Conservation (phyloP, 192 early-diverging fungal species). For the Borealophlyctis nickersoniae region DNA sequence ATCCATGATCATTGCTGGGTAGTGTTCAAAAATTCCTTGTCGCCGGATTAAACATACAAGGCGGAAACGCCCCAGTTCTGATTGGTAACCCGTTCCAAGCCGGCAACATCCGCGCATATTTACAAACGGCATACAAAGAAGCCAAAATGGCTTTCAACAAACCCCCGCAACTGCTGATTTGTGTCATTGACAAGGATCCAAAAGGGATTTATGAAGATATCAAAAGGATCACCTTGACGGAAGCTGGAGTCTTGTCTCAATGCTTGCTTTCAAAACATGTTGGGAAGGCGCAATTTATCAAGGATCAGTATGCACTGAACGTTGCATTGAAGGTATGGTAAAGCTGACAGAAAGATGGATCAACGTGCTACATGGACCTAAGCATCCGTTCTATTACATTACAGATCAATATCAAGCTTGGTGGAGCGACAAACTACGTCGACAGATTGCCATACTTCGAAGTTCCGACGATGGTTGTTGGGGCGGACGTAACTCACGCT, state of each 20-base stretch:
- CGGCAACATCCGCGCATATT: conserved; percentile 52
- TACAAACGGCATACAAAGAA: conserved; percentile 36
- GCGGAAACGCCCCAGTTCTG: conserved; percentile 10
- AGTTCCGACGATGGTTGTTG: conserved; percentile 69
- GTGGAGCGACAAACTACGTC: conserved; percentile 47
- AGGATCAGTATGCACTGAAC: conserved; percentile 80
- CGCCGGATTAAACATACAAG: conserved; percentile 5
- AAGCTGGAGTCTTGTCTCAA: conserved; percentile 79
- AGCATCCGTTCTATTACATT: neutral
- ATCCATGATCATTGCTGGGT: too few relatives aligned
- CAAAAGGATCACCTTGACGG: conserved; percentile 77
- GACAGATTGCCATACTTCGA: conserved; percentile 25
- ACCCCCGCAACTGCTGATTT: conserved; percentile 64
- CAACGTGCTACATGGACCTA: neutral
- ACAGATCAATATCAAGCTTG: conserved; percentile 66
- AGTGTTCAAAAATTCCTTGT: too few relatives aligned
- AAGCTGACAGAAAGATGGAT: conserved; percentile 8
- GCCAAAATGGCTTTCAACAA: conserved; percentile 35
- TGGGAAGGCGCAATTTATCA: conserved; percentile 30
- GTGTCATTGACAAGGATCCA: conserved; percentile 44
- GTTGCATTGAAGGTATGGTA: conserved; percentile 69
- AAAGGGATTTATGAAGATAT: conserved; percentile 66
- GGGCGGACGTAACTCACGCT: conserved; percentile 86
- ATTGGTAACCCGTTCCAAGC: conserved; percentile 34
- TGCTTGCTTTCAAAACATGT: conserved; percentile 73